Evolutionary conservation across 2,329 filamentous ascomycete genomes (phyloP), one percentile per base, ranked within the genome.

Genomic region (Colletotrichum spinosum): DNA sequence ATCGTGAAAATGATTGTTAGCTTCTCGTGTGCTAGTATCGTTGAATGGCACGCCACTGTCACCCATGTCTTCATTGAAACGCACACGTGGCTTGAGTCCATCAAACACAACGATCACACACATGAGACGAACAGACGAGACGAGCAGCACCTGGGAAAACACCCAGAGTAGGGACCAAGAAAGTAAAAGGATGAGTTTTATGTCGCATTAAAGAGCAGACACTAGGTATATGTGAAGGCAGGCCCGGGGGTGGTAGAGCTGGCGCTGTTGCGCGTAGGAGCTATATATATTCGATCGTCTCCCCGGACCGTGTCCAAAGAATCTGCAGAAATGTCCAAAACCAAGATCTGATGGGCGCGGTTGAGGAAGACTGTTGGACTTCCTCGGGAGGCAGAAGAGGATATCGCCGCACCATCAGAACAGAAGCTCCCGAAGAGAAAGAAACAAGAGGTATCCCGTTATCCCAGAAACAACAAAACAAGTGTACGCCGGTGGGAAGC

Each of bases 131-230:
- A 53, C 4, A 13, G 46, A 62, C 35, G 52, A 48, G 62, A 55
- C 7, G 62, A 56, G 49, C 51, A 15, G 51, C 51, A 61, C 41
- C 4, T 10, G 10, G 2, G 6, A 11, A 41, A 58, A 15, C 44
- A 35, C 5, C n/a, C 3, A 6, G 41, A 35, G 10, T 11, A 46
- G 42, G 11, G 8, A n/a, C 33, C 1, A 15, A 25, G n/a, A 33
- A 7, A 13, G 8, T 52, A 15, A 9, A 56, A 65, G 58, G 58
- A 52, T 56, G 58, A 56, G 58, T 49, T 61, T 61, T 61, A 52
- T 56, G 62, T 65, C 62, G 62, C 62, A 65, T 62, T 65, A 39
- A 56, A 51, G 15, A 65, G 58, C 62, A 65, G 62, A 65, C 62
- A 62, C 52, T 62, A 62, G 62, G 52, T 62, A 61, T 62, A 65